Evolutionary conservation across 345 rosid species (phyloP), one percentile per base, ranked within the genome.

Genomic region (Gossypium bickii): DNA sequence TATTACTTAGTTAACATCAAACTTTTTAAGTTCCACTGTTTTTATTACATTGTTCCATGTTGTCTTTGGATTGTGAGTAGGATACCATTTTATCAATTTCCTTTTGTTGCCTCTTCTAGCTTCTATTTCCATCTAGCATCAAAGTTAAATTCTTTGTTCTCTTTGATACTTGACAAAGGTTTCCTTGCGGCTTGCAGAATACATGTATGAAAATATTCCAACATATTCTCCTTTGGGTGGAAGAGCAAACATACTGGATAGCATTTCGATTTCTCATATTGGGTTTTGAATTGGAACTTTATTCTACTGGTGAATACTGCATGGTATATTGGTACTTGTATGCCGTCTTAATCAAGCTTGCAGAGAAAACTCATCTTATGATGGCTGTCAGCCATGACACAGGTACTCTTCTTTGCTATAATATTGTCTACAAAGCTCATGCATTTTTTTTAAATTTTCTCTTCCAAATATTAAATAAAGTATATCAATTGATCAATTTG

Each of bases 261-360:
- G 97, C 97, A 29, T 86, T 81, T 72, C 90, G 94, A 56, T 96
- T 90, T 87, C 93, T 96, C 72, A 77, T 84, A 69, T 82, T 93
- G 82, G 99, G 99, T 65, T 96, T 96, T 74, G 97, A 96, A 51
- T 84, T 96, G 87, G 98, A 93, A 67, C 98, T 93, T 59, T 96
- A 91, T 84, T 90, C 97, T 63, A 85, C 92, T 0, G 74, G 83
- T 72, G 98, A 96, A 84, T 92, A 87, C 83, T 90, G 97, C 84
- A 92, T 96, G 98, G 97, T 93, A 7, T 96, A 96, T 80, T 93
- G 98, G 99, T 96, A 93, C 70, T 66, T 87, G 70, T 90, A 91
- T 76, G 86, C 82, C 38, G 90, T 84, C 72, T 84, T 90, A 70
- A 79, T 86, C 85, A 93, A 88, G 83, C 92, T 93, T 72, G 89